Evolutionary conservation across 768 basidiomycete genomes (phyloP).

Genomic region (Pleurotus tuber-regium): DNA sequence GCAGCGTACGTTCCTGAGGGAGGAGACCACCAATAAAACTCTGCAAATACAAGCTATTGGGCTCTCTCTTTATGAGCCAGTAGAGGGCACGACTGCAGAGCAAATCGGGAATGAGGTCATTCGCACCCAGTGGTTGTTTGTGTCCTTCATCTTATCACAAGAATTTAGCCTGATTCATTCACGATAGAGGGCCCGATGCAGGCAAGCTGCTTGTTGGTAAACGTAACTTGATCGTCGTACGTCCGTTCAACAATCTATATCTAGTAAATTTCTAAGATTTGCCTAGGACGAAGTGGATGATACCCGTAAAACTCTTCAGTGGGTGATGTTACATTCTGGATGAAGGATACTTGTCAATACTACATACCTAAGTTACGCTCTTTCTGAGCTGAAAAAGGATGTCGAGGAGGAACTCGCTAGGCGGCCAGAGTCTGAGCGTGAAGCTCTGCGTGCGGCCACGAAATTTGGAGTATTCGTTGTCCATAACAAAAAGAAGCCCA

Average conservation of each 20-base stretch:
- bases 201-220: constrained; percentile 75
- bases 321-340: constrained; percentile 22
- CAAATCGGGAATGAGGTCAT: constrained; percentile 83
- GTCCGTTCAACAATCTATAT: constrained; percentile 24
- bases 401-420: constrained; percentile 67
- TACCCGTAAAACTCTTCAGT: constrained; percentile 87
- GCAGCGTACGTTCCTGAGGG: constrained; percentile 84
- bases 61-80: constrained; percentile 89
- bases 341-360: background rate
- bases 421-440: constrained; percentile 71
- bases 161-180: constrained; percentile 5
- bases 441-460: constrained; percentile 61
- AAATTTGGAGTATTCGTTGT: constrained; percentile 93
- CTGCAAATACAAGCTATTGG: constrained; percentile 97
- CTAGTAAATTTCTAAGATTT: background rate
- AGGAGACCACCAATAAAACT: constrained; percentile 64
- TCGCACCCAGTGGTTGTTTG: constrained; percentile 95
- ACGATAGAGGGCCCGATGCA: constrained; percentile 57
- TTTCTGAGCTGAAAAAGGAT: constrained; percentile 87
- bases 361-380: constrained; percentile 64
- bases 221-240: constrained; percentile 77
- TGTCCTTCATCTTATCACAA: constrained; percentile 11
- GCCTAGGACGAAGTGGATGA: constrained; percentile 85
- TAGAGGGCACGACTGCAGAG: constrained; percentile 71
- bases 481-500: constrained; percentile 90